Base-by-base conservation (phyloP, 352 stramenopile species). In the Albugo candida region DNA sequence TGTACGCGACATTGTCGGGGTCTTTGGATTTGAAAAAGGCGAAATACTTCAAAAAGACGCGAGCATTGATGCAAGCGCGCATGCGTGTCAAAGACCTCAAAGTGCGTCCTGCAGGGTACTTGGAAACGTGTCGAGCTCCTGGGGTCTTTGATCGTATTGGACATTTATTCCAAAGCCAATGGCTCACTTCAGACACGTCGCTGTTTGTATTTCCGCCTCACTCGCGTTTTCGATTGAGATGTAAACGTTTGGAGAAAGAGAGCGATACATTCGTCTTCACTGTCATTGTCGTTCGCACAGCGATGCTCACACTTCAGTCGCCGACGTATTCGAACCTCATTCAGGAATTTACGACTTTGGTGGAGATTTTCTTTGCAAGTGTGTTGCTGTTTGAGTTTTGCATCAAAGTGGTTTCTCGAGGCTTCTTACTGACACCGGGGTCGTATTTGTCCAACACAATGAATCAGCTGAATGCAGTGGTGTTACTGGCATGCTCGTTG, bases 401-500 rank as follows among this genome's bases (percentile, higher is more conserved):
- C 2, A 71, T 87, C 53, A 92, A 92, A 48, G 77, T 91, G 16
- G 63, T 91, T 1, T 69, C 74, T 0, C 71, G 71, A 0, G 79
- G 79, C 1, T 82, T 89, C 21, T 41, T 85, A n/a, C 69, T 87
- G 37, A 86, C 77, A 1, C 68, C 73, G 0, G 70, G 76, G 36
- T 81, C 69, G 37, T 92, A 92, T 55, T 54, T 92, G 11, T 87
- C 76, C 12, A 68, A 84, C 24, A 64, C 64, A 14, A 83, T 72
- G 67, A 92, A 92, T 36, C 73, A 87, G 36, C 64, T 92, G 34
- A 89, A 92, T 51, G 70, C 89, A 61, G 53, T 87, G 13, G 77
- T 83, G 5, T 46, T 89, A 13, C 63, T 91, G 52, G 74, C 70
- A 1, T 91, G 71, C 47, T 82, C 71, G 0, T 48, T 88, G 1